Conservation (phyloP, 208 protist genomes). For the Vickermania ingenoplastis region DNA sequence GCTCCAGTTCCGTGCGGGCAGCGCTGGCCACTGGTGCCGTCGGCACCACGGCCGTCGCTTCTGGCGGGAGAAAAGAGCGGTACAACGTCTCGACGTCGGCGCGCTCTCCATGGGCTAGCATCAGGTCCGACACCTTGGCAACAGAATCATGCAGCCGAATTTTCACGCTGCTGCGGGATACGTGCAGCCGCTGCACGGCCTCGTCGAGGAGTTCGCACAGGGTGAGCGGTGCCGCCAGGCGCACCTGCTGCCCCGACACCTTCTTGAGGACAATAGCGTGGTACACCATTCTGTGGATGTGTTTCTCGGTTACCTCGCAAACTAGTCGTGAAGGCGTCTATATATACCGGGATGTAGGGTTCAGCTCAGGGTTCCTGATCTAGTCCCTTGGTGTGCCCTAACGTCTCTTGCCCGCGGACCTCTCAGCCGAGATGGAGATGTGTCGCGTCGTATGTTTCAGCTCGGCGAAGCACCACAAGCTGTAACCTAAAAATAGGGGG, state of each 20-base stretch:
- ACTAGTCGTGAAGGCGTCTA: too few species aligned
- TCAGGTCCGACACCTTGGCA: conserved; percentile 5
- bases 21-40: not conserved
- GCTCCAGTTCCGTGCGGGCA: too few species aligned
- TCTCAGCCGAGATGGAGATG: too few species aligned
- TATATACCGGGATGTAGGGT: too few species aligned
- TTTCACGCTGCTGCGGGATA: conserved; percentile 25
- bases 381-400: too few species aligned
- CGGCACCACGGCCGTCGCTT: not conserved
- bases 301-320: too few species aligned
- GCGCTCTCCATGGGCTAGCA: not conserved
- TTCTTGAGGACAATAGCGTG: conserved; percentile 23
- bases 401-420: too few species aligned
- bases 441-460: too few species aligned
- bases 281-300: not conserved
- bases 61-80: not conserved
- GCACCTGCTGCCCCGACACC: conserved; percentile 26
- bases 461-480: too few species aligned
- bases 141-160: conserved; percentile 11
- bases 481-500: too few species aligned
- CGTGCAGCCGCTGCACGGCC: conserved; percentile 19
- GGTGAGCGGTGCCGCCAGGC: conserved; percentile 27
- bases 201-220: conserved; percentile 20
- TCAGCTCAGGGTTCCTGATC: too few species aligned
- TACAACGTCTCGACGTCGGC: not conserved